Conservation (phyloP, 345 rosid species). For the Toxicodendron radicans region DNA sequence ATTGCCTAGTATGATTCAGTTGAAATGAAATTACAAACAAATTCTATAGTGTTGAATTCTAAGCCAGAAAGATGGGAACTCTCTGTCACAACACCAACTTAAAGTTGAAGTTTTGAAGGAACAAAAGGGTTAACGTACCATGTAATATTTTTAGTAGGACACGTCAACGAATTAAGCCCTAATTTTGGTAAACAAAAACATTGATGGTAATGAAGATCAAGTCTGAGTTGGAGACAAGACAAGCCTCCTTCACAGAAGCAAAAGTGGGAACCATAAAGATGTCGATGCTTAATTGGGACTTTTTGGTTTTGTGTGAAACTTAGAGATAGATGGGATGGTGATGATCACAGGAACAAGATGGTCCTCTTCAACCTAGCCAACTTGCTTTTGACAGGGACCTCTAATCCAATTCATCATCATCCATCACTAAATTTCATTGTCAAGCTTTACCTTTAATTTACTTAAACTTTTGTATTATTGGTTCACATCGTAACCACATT, state of each 20-base stretch:
- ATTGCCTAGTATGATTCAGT: no score
- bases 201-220: not conserved
- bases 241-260: conserved; percentile 16
- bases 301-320: not conserved
- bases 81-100: conserved; percentile 6
- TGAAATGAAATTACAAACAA: conserved; percentile 7
- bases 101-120: not conserved
- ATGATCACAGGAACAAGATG: conserved; percentile 8
- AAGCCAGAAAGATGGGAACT: not conserved
- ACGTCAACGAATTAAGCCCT: not conserved
- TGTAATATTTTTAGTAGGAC: not conserved
- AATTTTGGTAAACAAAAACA: not conserved
- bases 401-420: conserved; percentile 23
- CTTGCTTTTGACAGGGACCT: conserved; percentile 26
- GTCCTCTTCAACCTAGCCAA: conserved; percentile 25
- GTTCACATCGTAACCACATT: conserved; percentile 9
- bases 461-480: conserved; percentile 1
- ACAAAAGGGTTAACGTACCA: no score
- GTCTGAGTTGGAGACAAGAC: conserved; percentile 6
- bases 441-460: conserved; percentile 10
- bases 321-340: not conserved
- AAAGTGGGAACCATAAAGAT: conserved; percentile 20
- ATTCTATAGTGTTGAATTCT: not conserved
- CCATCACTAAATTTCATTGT: conserved; percentile 11
- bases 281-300: conserved; percentile 1